A percentile compares a stretch with the other conserved stretches of the same genome.
phyloP scores from a whole-genome alignment of 1,284 basidiomycete genomes.

The Gomphus bonarii region DNA sequence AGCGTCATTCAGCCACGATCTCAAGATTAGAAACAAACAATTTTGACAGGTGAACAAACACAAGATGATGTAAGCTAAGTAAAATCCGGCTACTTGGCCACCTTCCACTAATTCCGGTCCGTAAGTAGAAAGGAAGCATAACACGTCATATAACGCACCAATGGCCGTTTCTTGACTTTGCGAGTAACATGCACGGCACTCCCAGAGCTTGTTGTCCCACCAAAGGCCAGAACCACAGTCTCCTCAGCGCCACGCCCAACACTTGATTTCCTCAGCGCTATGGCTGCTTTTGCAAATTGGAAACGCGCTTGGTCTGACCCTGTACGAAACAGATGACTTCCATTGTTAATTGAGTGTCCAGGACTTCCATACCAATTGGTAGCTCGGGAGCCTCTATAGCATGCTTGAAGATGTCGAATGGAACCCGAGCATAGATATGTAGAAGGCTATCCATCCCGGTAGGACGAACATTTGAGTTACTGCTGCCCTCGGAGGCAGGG shows the following conservation, averaged over 20 bases:
- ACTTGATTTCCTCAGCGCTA: constrained; percentile 66
- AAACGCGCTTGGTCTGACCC: constrained; percentile 79
- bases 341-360: background rate
- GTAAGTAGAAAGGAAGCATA: background rate
- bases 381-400: constrained; percentile 69
- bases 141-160: constrained; percentile 21
- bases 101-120: constrained; percentile 49
- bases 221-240: constrained; percentile 80
- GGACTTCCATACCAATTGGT: constrained; percentile 51
- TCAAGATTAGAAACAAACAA: constrained; percentile 2
- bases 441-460: constrained; percentile 45
- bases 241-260: constrained; percentile 60
- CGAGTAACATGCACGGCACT: constrained; percentile 78
- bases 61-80: constrained; percentile 9
- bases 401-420: constrained; percentile 74
- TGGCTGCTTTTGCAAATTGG: constrained; percentile 81
- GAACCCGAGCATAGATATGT: constrained; percentile 62
- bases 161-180: constrained; percentile 69
- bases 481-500: constrained; percentile 27
- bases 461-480: constrained; percentile 20
- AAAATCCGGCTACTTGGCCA: constrained; percentile 41
- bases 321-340: constrained; percentile 19
- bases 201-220: constrained; percentile 52
- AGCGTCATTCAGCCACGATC: constrained; percentile 2
- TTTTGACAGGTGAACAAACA: constrained; percentile 11